A percentile compares a stretch with the other conserved stretches of the same genome.
Conservation (phyloP, 495 filamentous ascomycete genomes). For the Trichoderma gamsii region DNA sequence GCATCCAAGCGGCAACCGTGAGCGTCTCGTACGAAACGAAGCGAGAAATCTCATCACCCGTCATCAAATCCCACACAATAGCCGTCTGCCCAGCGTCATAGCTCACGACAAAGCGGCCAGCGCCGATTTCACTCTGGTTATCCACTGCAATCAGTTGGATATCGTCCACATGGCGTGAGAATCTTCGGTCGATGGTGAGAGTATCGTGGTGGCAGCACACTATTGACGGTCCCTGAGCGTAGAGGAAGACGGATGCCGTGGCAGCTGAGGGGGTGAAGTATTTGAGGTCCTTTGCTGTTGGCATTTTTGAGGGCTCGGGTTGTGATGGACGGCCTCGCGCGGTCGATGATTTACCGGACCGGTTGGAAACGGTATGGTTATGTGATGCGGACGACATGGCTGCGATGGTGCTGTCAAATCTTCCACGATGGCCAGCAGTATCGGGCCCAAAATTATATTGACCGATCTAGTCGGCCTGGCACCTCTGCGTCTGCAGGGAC, state of each 20-base stretch:
- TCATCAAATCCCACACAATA: conserved; percentile 95
- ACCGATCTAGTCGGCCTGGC: not conserved
- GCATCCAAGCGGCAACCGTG: conserved; percentile 87
- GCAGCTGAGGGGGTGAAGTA: conserved; percentile 80
- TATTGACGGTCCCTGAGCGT: conserved; percentile 71
- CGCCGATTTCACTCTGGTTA: conserved; percentile 83
- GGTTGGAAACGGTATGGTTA: conserved; percentile 56
- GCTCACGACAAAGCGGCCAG: conserved; percentile 81
- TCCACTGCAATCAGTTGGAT: conserved; percentile 80
- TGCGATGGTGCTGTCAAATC: conserved; percentile 13
- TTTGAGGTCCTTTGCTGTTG: conserved; percentile 46
- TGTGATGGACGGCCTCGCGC: conserved; percentile 34
- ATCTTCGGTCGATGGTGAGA: conserved; percentile 79
- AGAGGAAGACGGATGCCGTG: conserved; percentile 80
- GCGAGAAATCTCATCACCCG: conserved; percentile 80
- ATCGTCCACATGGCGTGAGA: conserved; percentile 76
- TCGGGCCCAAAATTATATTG: conserved; percentile 22
- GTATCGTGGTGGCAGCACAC: conserved; percentile 87
- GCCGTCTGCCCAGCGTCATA: conserved; percentile 88
- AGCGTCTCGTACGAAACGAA: conserved; percentile 88
- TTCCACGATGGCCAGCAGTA: conserved; percentile 15
- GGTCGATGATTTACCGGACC: conserved; percentile 41
- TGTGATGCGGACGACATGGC: conserved; percentile 46
- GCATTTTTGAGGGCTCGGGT: conserved; percentile 44
- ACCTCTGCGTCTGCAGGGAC: not conserved